Conservation (phyloP, 352 stramenopile genomes). For the Globisporangium paddicum region DNA sequence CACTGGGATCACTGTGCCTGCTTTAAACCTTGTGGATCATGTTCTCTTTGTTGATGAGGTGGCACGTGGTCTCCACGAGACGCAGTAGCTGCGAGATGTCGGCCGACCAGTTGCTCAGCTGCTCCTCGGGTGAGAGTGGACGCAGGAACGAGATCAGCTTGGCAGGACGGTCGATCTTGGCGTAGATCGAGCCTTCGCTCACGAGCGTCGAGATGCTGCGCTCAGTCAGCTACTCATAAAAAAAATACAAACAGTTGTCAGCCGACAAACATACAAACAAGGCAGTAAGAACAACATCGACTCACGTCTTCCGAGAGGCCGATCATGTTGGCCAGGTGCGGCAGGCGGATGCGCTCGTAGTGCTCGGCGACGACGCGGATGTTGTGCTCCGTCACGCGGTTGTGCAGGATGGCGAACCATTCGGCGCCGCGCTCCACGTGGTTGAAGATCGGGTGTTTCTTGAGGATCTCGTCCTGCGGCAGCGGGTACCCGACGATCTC, state of each 20-base stretch:
- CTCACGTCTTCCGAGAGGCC: constrained; percentile 86
- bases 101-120: constrained; percentile 94
- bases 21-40: constrained; percentile 94
- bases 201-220: constrained; percentile 89
- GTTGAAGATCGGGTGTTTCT: constrained; percentile 83
- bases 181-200: constrained; percentile 91
- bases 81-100: constrained; percentile 96
- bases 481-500: constrained; percentile 97
- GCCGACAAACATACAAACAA: not conserved
- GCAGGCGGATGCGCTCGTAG: constrained; percentile 94
- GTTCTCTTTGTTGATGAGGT: constrained; percentile 99
- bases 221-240: constrained; percentile 49
- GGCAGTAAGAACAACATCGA: constrained; percentile 4
- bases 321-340: constrained; percentile 93
- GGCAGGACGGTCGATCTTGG: constrained; percentile 97
- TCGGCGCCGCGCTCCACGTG: constrained; percentile 60
- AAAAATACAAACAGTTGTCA: not conserved
- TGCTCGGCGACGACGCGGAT: constrained; percentile 93
- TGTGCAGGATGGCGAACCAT: constrained; percentile 90
- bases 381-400: constrained; percentile 97
- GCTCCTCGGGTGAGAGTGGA: constrained; percentile 88
- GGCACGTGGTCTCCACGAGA: constrained; percentile 96
- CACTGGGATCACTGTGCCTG: not conserved
- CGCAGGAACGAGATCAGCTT: constrained; percentile 94
- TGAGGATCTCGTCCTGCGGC: constrained; percentile 78